Base-by-base conservation (phyloP, 2,329 filamentous ascomycete species). In the Aspergillus novoparasiticus region DNA sequence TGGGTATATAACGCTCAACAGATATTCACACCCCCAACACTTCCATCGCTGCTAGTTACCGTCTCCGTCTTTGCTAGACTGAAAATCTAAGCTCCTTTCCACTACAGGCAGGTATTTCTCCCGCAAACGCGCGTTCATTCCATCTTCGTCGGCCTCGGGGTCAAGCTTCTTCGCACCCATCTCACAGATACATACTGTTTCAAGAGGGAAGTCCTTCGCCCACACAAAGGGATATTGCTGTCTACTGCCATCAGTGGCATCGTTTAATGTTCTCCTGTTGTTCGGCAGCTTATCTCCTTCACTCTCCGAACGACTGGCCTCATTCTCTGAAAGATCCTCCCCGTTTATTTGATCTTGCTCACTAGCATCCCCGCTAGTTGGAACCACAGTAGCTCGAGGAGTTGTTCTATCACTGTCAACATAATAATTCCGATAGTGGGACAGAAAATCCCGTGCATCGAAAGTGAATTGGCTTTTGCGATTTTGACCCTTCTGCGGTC, bases 111-210 rank as follows among this genome's bases (percentile, higher is more conserved):
- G 79, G 71, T 89, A 88, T 69, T 80, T 76, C 73, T 87, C 82
- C 21, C 80, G 81, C 41, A 86, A 69, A 1, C 83, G 75, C 16
- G 79, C 85, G 65, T 72, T 72, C 2, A 84, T 81, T 23, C 74
- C 71, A 16, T 65, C 62, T n/a, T 64, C 55, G 23, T 72, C 70
- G 23, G 71, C 73, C 0, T 79, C 79, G 41, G 84, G 79, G 9
- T 85, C 80, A 32, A 87, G 80, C 69, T 86, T 88, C 82, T 89
- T 90, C 11, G 93, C 93, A 0, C 94, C 93, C 94, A 97, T 97
- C 73, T 87, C 88, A 74, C 93, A 97, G 43, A 97, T 89, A 56
- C 89, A 88, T 46, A 97, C 79, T 63, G 82, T 86, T 61, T 92
- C 87, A n/a, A 97, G 74, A 19, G 81, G 80, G 28, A 94, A 81